phyloP scores from a whole-genome alignment of 2,329 filamentous ascomycete genomes.

The Penicillium capsulatum region DNA sequence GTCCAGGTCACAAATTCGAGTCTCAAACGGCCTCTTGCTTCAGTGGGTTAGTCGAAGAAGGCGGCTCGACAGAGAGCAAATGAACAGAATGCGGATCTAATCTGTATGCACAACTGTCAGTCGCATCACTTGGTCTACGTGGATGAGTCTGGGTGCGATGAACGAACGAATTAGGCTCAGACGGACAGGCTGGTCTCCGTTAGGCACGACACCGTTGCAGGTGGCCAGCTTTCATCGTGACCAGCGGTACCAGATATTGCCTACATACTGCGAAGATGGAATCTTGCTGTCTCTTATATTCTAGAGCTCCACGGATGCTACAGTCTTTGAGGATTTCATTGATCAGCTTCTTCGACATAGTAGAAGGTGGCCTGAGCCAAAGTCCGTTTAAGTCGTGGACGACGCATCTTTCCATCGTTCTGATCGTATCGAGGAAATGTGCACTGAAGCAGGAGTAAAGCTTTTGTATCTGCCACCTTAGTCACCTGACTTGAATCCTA shows the following conservation, averaged over 20 bases:
- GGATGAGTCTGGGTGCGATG: too few relatives aligned
- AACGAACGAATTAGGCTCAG: conserved; percentile 35
- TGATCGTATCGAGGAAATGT: conserved; percentile 30
- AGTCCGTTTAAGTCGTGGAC: conserved; percentile 34
- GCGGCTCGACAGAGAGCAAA: conserved; percentile 2
- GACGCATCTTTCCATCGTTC: conserved; percentile 30
- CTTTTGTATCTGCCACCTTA: conserved; percentile 35
- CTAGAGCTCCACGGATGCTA: conserved; percentile 27
- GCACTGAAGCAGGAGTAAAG: conserved; percentile 29
- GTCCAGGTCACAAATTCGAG: too few relatives aligned
- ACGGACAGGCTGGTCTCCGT: conserved; percentile 35
- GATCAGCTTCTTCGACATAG: conserved; percentile 27
- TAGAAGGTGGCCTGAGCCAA: conserved; percentile 24
- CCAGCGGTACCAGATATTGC: conserved; percentile 28
- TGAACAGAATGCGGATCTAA: not conserved
- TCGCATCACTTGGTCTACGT: too few relatives aligned
- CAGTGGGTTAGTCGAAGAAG: too few relatives aligned
- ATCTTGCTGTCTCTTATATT: conserved; percentile 29
- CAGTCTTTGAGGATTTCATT: conserved; percentile 32
- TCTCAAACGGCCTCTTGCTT: too few relatives aligned
- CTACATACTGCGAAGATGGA: conserved; percentile 31
- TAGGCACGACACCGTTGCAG: conserved; percentile 16
- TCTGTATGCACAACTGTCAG: conserved; percentile 25
- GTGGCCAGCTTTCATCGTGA: conserved; percentile 19
- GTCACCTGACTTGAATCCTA: conserved; percentile 37